Conservation (phyloP, 257 asterid species). For the Galeopsis tetrahit region DNA sequence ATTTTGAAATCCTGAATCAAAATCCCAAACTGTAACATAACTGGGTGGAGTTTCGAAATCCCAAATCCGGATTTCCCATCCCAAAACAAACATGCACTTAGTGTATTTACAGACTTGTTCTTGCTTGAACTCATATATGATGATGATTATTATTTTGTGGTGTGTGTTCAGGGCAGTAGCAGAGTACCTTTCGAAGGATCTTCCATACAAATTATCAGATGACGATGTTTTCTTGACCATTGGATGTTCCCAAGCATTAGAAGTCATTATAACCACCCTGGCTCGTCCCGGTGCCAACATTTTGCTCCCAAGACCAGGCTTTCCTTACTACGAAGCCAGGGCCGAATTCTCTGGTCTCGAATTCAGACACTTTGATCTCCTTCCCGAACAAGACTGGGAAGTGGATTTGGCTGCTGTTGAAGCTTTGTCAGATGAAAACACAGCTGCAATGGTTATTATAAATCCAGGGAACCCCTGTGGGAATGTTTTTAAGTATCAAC, state of each 20-base stretch:
- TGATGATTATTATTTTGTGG: background rate
- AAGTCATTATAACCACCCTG: conserved; percentile 57
- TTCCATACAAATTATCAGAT: conserved; percentile 64
- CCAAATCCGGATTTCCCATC: no score
- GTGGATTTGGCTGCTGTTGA: conserved; percentile 75
- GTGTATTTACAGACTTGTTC: background rate
- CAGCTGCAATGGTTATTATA: conserved; percentile 82
- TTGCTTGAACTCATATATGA: background rate
- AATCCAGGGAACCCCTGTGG: conserved; percentile 99
- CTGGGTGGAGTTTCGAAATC: no score
- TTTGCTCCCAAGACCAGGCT: conserved; percentile 85
- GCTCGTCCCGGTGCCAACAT: conserved; percentile 80
- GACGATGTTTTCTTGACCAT: conserved; percentile 70
- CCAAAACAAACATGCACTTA: no score
- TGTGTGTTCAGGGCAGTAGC: conserved; percentile 66
- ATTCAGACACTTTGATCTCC: conserved; percentile 74
- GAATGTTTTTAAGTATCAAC: conserved; percentile 74
- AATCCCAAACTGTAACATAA: no score
- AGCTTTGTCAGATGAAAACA: conserved; percentile 71
- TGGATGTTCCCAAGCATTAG: conserved; percentile 80
- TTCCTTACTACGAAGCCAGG: conserved; percentile 70
- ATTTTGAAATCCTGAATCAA: no score
- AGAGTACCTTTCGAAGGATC: conserved; percentile 78
- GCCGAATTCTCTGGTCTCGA: conserved; percentile 56
- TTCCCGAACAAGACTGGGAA: conserved; percentile 81